Conservation (phyloP, 2,329 filamentous ascomycete species). For the Phaeosphaeria sp. region DNA sequence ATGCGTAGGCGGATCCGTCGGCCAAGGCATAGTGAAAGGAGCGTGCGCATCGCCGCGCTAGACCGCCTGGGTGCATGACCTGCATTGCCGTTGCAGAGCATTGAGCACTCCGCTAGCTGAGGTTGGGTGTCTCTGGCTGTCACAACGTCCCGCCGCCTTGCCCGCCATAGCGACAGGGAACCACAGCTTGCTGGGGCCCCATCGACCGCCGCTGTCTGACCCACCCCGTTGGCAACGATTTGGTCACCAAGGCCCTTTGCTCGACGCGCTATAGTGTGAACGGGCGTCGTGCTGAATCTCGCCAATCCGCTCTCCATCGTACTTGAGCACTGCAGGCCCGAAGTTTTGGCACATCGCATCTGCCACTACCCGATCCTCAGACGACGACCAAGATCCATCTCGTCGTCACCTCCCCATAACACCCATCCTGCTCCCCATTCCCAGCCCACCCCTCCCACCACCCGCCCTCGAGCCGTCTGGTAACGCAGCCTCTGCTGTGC, state of each 20-base stretch:
- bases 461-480: constrained; percentile 17
- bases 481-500: constrained; percentile 46
- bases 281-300: constrained; percentile 45
- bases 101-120: constrained; percentile 37
- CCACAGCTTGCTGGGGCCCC: constrained; percentile 27
- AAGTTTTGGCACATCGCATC: constrained; percentile 42
- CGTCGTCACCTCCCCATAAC: constrained; percentile 25
- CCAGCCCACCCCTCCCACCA: background rate
- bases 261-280: constrained; percentile 41
- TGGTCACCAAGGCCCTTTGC: constrained; percentile 39
- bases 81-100: constrained; percentile 52
- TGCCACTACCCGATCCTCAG: constrained; percentile 34
- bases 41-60: constrained; percentile 43
- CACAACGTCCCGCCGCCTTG: constrained; percentile 48
- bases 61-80: constrained; percentile 41
- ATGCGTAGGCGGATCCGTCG: constrained; percentile 45
- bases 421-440: background rate
- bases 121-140: constrained; percentile 35
- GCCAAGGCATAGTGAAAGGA: constrained; percentile 40
- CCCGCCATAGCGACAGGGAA: constrained; percentile 46
- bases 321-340: constrained; percentile 49
- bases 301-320: constrained; percentile 40
- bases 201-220: constrained; percentile 45
- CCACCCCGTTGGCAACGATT: constrained; percentile 47
- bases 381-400: constrained; percentile 19